These are phyloP conservation scores for Pseudohalonectria lignicola DNA, from an alignment of 2,329 filamentous ascomycete species.

Conservation along the genomic window DNA sequence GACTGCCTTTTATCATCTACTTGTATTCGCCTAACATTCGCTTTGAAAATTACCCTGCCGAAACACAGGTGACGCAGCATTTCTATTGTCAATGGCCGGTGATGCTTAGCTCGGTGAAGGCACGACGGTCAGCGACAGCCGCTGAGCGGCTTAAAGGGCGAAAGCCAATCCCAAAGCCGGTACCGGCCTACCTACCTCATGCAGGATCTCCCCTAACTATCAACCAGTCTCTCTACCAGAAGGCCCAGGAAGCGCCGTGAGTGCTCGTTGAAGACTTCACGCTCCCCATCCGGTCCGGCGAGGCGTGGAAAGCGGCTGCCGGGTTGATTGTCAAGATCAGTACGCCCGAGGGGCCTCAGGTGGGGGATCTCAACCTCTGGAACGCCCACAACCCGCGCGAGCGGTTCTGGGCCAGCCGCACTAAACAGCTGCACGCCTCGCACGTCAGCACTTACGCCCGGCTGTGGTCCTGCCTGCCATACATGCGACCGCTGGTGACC, in stretches of 20 bases:
- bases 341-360: conserved; percentile 68
- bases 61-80: too few species aligned
- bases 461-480: conserved; percentile 69
- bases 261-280: conserved; percentile 39
- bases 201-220: conserved; percentile 16
- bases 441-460: conserved; percentile 64
- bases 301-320: conserved; percentile 59
- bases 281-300: conserved; percentile 62
- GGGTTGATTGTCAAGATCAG: conserved; percentile 62
- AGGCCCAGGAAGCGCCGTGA: conserved; percentile 41
- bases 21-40: too few species aligned
- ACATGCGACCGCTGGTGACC: conserved; percentile 63
- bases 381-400: conserved; percentile 66
- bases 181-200: conserved; percentile 2
- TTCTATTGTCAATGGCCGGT: too few species aligned
- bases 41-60: too few species aligned
- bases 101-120: too few species aligned
- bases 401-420: conserved; percentile 71
- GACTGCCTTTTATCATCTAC: too few species aligned
- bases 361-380: conserved; percentile 79
- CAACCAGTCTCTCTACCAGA: conserved; percentile 41
- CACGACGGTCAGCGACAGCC: background rate
- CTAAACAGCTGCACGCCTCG: conserved; percentile 65
- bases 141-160: conserved; percentile 1
- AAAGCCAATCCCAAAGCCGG: conserved; percentile 1